Evolutionary conservation across 2,329 filamentous ascomycete species (phyloP).

Genomic region (Fusarium succisae): DNA sequence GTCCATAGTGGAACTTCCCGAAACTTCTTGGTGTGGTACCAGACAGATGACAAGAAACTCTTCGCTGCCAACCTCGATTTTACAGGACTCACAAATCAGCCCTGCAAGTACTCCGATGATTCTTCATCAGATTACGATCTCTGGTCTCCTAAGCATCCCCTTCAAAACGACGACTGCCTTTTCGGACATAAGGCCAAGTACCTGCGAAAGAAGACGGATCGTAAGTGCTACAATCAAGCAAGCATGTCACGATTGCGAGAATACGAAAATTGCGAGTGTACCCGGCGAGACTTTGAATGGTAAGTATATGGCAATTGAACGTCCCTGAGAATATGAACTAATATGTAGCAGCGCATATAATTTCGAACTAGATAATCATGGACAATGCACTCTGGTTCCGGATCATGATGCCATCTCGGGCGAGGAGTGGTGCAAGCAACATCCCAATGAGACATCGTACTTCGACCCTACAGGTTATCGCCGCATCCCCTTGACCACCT

Average conservation of each 20-base stretch:
- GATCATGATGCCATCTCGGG: slow-evolving; percentile 71
- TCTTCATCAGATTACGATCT: slow-evolving; percentile 76
- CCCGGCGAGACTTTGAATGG: slow-evolving; percentile 91
- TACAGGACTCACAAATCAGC: slow-evolving; percentile 75
- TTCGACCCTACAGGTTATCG: slow-evolving; percentile 89
- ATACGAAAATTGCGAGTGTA: slow-evolving; percentile 84
- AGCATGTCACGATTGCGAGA: slow-evolving; percentile 76
- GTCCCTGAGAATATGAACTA: slow-evolving; percentile 2
- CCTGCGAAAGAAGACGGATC: slow-evolving; percentile 84
- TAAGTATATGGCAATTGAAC: slow-evolving; percentile 54
- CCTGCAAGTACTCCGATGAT: slow-evolving; percentile 75
- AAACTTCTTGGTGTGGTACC: slow-evolving; percentile 92
- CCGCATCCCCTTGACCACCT: slow-evolving; percentile 89
- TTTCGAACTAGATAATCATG: slow-evolving; percentile 81
- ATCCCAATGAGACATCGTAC: slow-evolving; percentile 79
- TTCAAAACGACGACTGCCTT: slow-evolving; percentile 80
- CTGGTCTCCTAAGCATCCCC: slow-evolving; percentile 88
- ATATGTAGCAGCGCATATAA: slow-evolving; percentile 82
- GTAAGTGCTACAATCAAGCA: slow-evolving; percentile 83
- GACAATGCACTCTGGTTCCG: slow-evolving; percentile 78
- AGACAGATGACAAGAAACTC: slow-evolving; percentile 63
- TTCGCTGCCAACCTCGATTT: slow-evolving; percentile 90
- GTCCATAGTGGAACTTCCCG: slow-evolving; percentile 88
- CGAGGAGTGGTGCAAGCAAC: slow-evolving; percentile 60
- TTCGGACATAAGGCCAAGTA: slow-evolving; percentile 93